Base-by-base conservation (phyloP, 2,329 filamentous ascomycete genomes). In the Emergomyces orientalis region DNA sequence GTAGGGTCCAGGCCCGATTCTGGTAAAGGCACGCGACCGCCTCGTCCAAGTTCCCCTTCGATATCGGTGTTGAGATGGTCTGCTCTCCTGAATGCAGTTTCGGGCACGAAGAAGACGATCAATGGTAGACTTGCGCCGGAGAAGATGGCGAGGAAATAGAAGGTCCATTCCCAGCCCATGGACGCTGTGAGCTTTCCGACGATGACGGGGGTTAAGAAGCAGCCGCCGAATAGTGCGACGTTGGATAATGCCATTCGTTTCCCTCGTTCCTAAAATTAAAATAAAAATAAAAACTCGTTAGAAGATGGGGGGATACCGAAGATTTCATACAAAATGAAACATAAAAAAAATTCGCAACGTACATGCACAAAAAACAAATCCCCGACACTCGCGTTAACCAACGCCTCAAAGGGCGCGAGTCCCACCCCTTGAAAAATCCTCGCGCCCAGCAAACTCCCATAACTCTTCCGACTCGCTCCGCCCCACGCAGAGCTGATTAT, bases 291-390 rank as follows among this genome's bases (percentile, higher is more conserved):
- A n/a, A n/a, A n/a, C n/a, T n/a, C n/a, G n/a, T n/a, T n/a, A n/a
- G n/a, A n/a, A n/a, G n/a, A 47, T 47, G 22, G n/a, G 8, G 19
- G 43, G 2, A 22, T 4, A 6, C 43, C 8, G 7, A n/a, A 45
- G 41, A 39, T 4, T 39, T 39, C 11, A 14, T 39, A 19, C 25
- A 51, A 30, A 51, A 51, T 11, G 49, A 22, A 55, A n/a, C 25
- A 30, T n/a, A n/a, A n/a, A 41, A 51, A 22, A 32, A 45, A 60
- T 25, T n/a, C 34, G 19, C 58, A 49, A 74, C 84, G 75, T 74
- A 89, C 86, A 77, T 93, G 93, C 32, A 97, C 91, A 74, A 87
- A 94, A 76, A 93, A 97, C 60, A 97, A 73, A 74, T 97, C 93
- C 49, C 91, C 93, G 7, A 97, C 89, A 58, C 86, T 88, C 0